Evolutionary conservation across 2,329 filamentous ascomycete genomes (phyloP), one percentile per base, ranked within the genome.

Genomic region (Penicillium occitanis): DNA sequence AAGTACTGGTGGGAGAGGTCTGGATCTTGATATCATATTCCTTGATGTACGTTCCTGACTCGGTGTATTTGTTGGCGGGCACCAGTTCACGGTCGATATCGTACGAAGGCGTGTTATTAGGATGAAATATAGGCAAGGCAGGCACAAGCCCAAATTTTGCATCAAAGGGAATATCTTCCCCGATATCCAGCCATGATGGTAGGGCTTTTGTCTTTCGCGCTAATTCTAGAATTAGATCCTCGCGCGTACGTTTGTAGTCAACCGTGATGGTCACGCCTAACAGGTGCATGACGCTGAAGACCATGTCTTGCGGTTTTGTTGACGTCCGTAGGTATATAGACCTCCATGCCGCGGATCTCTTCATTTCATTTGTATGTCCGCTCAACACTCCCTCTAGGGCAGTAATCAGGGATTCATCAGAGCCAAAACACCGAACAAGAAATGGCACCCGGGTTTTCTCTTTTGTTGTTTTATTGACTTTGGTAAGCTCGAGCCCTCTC

Each of bases 271-370:
- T 53, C 19, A 63, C 61, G 10, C 61, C 61, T 48, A 63, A 50
- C 4, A 63, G 61, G 25, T 63, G 61, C 61, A 63, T 63, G 44
- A 63, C 61, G 33, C 61, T 63, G 46, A 63, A 63, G n/a, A 63
- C 61, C 61, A 63, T 63, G 35, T 63, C 61, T 2, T 63, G 61
- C 17, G 61, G 48, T 53, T 63, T 63, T 7, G 61, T 63, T n/a
- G 61, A 63, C 35, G 61, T 63, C 11, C 61, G 61, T 10, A 63
- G 33, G 30, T 40, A 63, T 4, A 63, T 63, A 42, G 30, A 40
- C 22, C 61, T 53, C 61, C 61, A 63, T 63, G 61, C 46, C 14
- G 61, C 61, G 28, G 61, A 63, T 40, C 37, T 53, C n/a, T 53
- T 63, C 61, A 63, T 63, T 63, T 22, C 61, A 37, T 63, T 46